A percentile compares a stretch with the other conserved stretches of the same genome.
Evolutionary conservation across 108 stramenopile genomes (phyloP).

Genomic region (Nitzschia sp.): DNA sequence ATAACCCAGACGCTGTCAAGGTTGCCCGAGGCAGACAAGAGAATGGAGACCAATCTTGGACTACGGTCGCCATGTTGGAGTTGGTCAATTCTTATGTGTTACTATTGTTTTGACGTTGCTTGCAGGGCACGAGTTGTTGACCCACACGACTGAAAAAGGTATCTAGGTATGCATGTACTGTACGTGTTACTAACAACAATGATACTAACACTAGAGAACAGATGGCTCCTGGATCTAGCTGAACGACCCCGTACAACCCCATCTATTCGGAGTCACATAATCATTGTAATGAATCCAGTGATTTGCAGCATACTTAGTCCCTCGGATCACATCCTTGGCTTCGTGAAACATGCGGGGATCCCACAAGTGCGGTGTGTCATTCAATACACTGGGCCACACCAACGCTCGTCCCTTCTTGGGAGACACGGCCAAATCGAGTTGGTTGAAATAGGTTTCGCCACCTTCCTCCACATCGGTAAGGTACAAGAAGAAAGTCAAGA

Average conservation of each 20-base stretch:
- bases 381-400: slow-evolving; percentile 72
- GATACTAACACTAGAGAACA: too few species aligned
- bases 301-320: slow-evolving; percentile 80
- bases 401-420: slow-evolving; percentile 72
- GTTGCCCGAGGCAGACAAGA: slow-evolving; percentile 57
- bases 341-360: slow-evolving; percentile 59
- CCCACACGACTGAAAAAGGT: too few species aligned
- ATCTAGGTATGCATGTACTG: too few species aligned
- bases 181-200: too few species aligned
- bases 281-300: slow-evolving; percentile 80
- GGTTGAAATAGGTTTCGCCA: slow-evolving; percentile 76
- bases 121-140: too few species aligned
- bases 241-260: slow-evolving; percentile 68
- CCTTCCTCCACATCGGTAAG: slow-evolving; percentile 84
- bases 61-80: too few species aligned
- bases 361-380: slow-evolving; percentile 59
- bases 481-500: slow-evolving; percentile 86
- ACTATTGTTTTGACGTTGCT: too few species aligned
- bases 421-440: slow-evolving; percentile 43
- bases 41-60: slow-evolving; percentile 61
- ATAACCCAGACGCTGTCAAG: slow-evolving; percentile 71
- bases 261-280: slow-evolving; percentile 68
- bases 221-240: too few species aligned
- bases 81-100: too few species aligned
- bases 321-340: slow-evolving; percentile 69